Conservation (phyloP, 495 filamentous ascomycete genomes). For the Podospora australis region DNA sequence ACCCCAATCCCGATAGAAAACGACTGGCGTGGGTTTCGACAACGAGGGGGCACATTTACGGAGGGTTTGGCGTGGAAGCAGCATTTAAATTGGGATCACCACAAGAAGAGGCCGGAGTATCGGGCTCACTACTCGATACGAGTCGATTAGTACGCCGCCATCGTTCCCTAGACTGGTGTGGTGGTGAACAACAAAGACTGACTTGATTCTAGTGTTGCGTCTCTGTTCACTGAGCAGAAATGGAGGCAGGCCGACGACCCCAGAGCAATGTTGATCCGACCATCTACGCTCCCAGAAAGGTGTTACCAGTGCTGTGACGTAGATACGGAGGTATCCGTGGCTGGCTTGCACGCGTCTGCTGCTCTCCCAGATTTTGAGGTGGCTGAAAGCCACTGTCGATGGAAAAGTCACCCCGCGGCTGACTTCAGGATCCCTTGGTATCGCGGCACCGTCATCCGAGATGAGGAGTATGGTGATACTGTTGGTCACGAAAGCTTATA, state of each 20-base stretch:
- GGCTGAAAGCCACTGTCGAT: constrained; percentile 1
- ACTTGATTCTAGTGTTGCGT: constrained; percentile 2
- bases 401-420: constrained; percentile 12
- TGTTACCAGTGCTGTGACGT: neutral
- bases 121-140: constrained; percentile 32
- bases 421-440: neutral
- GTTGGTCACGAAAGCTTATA: neutral
- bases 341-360: constrained; percentile 13
- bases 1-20: constrained; percentile 26
- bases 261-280: neutral
- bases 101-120: constrained; percentile 28
- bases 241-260: constrained; percentile 1
- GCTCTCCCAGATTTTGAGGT: constrained; percentile 11
- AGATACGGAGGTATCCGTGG: constrained; percentile 3
- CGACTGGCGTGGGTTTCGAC: neutral
- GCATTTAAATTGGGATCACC: constrained; percentile 29
- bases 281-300: neutral
- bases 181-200: neutral
- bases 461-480: neutral
- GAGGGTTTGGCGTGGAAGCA: constrained; percentile 33
- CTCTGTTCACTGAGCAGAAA: constrained; percentile 6
- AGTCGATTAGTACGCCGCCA: constrained; percentile 34
- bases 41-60: constrained; percentile 19
- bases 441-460: neutral
- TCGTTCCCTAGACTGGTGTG: no score